Conservation (phyloP, 441 rosid species). For the Eruca vesicaria region DNA sequence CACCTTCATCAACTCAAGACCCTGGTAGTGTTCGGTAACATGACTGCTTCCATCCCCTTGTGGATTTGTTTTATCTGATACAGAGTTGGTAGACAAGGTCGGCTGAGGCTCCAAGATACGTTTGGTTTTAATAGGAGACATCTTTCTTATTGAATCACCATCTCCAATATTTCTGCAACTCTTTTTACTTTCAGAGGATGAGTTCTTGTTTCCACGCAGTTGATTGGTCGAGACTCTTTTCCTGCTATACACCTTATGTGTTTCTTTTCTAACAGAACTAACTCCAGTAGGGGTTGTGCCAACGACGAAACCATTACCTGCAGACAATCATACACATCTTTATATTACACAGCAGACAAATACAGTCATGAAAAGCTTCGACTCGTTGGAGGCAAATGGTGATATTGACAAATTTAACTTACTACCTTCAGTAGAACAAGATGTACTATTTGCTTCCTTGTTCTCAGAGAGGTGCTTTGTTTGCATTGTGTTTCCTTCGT, state of each 20-base stretch:
- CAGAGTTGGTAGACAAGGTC: slow-evolving; percentile 32
- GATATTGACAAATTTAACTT: slow-evolving; percentile 10
- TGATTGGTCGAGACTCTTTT: slow-evolving; percentile 40
- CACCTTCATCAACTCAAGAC: slow-evolving; percentile 27
- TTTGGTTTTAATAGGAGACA: slow-evolving; percentile 23
- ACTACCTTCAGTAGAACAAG: slow-evolving; percentile 48
- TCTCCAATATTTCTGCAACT: slow-evolving; percentile 38
- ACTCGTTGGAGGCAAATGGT: slow-evolving; percentile 2
- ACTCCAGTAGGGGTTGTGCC: slow-evolving; percentile 26
- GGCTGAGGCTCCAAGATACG: slow-evolving; percentile 34
- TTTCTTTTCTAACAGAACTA: slow-evolving; percentile 33
- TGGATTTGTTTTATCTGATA: slow-evolving; percentile 25
- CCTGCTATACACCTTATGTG: slow-evolving; percentile 50
- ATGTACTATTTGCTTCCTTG: slow-evolving; percentile 30
- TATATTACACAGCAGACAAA: neutral
- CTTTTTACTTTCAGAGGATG: slow-evolving; percentile 48
- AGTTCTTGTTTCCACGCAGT: slow-evolving; percentile 28
- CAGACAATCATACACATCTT: neutral
- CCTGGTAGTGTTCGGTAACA: slow-evolving; percentile 33
- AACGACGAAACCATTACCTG: slow-evolving; percentile 30
- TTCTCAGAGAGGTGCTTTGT: slow-evolving; percentile 20
- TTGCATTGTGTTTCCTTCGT: slow-evolving; percentile 25
- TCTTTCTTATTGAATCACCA: slow-evolving; percentile 23
- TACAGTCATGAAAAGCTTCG: slow-evolving; percentile 15
- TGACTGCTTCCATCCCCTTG: slow-evolving; percentile 20